phyloP scores from a whole-genome alignment of 345 rosid genomes.

The Psidium guajava region DNA sequence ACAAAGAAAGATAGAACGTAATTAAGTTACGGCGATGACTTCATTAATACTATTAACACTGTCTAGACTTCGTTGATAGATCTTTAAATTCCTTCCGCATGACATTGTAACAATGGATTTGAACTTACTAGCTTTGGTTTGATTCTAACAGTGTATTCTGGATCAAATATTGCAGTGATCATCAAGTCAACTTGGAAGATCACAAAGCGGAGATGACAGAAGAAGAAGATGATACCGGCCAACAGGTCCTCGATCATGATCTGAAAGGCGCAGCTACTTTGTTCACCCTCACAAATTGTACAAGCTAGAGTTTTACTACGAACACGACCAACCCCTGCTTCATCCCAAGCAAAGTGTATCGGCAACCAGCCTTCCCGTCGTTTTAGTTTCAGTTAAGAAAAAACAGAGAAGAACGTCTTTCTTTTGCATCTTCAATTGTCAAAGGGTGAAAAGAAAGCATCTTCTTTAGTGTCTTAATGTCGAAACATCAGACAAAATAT shows the following conservation, averaged over 20 bases:
- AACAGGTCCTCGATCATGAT: constrained; percentile 1
- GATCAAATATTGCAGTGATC: not conserved
- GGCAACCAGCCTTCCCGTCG: not conserved
- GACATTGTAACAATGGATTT: not conserved
- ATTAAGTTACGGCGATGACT: not conserved
- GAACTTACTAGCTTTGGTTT: not conserved
- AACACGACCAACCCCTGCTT: not conserved
- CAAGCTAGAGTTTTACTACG: not conserved
- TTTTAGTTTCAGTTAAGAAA: not conserved
- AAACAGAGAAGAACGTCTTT: not conserved
- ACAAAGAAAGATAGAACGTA: not conserved
- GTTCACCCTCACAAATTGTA: constrained; percentile 14
- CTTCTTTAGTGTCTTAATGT: not conserved
- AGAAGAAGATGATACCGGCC: not conserved
- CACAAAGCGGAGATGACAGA: not conserved
- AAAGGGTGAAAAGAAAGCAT: not conserved
- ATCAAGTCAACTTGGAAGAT: not conserved
- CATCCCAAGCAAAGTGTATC: not conserved
- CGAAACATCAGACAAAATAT: not conserved
- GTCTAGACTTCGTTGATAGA: not conserved
- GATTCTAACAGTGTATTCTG: not conserved
- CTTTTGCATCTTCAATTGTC: not conserved
- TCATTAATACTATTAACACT: not conserved
- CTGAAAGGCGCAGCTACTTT: constrained; percentile 8
- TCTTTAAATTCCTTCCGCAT: not conserved